Evolutionary conservation across 1,284 basidiomycete genomes (phyloP), one percentile per base, ranked within the genome.

Genomic region (Boletus mariae): DNA sequence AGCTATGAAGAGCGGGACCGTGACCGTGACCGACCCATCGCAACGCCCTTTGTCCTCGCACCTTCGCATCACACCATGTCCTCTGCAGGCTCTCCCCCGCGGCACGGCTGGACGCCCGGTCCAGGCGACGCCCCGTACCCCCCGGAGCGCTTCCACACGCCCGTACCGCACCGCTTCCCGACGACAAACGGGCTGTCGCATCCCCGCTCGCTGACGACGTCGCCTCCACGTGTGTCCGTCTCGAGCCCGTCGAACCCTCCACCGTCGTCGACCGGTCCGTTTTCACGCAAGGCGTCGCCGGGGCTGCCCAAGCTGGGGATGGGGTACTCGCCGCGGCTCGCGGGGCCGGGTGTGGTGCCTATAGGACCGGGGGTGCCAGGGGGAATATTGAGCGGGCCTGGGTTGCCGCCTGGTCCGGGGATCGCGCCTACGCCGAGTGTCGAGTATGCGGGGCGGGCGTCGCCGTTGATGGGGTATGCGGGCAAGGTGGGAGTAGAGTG

Each of bases 21-120:
- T 28, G 65, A 65, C 32, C 64, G 64, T 20, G 65, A 67, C 23
- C 56, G 69, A 43, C 69, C 68, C 5, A 50, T 70, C 29, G 61
- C 67, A 35, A 71, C 65, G 13, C 65, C 68, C 4, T 68, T 68
- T 47, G 69, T 67, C 12, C 64, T 68, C 8, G 68, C 55, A 1
- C 68, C 66, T n/a, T 70, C 69, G 10, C 69, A 70, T 42, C 64
- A 61, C 47, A 47, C 50, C 25, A 56, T 67, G 28, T 50, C 57
- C 23, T 65, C 68, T 11, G 29, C 56, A 20, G 45, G 53, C 1
- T 70, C 66, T 23, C 68, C 66, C 2, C 69, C 66, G 0, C 63
- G 66, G 26, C 67, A 64, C 28, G 57, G 54, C 13, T 71, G 69
- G 65, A 51, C 56, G 5, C 58, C 67, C 1, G 51, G 61, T 34